These are phyloP conservation scores for Solanum microdontum DNA, from an alignment of 257 asterid species.

Conservation along the genomic window DNA sequence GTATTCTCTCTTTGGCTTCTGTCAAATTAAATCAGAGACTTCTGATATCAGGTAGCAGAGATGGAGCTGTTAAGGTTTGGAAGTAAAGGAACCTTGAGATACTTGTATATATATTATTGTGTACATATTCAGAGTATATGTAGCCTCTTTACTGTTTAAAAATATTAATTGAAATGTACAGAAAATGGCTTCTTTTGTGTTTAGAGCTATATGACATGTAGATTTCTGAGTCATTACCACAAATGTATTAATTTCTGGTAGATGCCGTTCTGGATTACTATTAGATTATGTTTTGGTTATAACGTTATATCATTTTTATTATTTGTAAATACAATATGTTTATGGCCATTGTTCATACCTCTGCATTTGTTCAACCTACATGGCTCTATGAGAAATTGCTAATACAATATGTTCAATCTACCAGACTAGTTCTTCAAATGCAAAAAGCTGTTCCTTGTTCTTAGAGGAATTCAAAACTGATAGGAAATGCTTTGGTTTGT, in stretches of 20 bases:
- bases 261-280: not conserved
- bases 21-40: conserved; percentile 94
- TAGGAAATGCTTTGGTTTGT: not conserved
- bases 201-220: not conserved
- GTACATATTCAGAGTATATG: not conserved
- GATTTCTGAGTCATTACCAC: not conserved
- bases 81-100: conserved; percentile 38
- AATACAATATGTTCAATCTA: not conserved
- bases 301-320: not conserved
- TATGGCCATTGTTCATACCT: not conserved
- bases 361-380: not conserved
- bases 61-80: conserved; percentile 98
- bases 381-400: not conserved
- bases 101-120: conserved; percentile 28
- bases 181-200: not conserved
- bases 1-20: conserved; percentile 78
- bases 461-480: not conserved
- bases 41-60: conserved; percentile 90
- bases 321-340: not conserved
- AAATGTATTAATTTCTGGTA: not conserved
- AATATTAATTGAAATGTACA: not conserved
- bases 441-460: not conserved
- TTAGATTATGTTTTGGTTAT: not conserved
- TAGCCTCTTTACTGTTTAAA: not conserved
- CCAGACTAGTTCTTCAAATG: not conserved